Evolutionary conservation across 2,329 filamentous ascomycete genomes (phyloP).

Genomic region (Tolypocladium album): DNA sequence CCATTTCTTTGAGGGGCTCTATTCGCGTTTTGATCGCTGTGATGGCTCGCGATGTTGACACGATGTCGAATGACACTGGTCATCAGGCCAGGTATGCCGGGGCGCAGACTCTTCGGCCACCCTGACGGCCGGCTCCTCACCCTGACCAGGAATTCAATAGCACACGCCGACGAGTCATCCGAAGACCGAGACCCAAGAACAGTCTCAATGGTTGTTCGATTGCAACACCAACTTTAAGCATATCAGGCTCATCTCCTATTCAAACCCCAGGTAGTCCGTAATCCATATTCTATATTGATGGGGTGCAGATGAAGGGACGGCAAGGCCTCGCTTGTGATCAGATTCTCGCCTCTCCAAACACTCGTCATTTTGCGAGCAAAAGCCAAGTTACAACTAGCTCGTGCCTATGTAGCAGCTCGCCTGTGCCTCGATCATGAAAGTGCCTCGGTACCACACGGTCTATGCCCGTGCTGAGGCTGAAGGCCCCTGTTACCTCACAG

Average conservation of each 20-base stretch:
- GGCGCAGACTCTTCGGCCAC: not conserved
- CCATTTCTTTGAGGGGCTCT: not conserved
- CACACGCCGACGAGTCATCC: not conserved
- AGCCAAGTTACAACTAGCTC: not conserved
- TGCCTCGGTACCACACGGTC: not conserved
- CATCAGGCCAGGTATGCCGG: not conserved
- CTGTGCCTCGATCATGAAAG: not conserved
- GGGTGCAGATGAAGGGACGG: not conserved
- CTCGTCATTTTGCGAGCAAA: no score
- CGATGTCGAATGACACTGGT: not conserved
- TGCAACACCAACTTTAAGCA: not conserved
- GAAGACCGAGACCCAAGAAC: not conserved
- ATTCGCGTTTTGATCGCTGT: not conserved
- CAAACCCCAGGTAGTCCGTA: no score
- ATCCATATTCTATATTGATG: not conserved
- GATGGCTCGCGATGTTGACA: no score
- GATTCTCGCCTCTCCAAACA: not conserved
- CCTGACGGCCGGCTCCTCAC: not conserved
- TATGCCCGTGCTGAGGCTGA: not conserved
- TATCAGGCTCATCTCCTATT: no score
- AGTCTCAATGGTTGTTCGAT: not conserved
- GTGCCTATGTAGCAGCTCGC: not conserved
- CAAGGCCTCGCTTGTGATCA: no score
- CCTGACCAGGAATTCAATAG: no score
- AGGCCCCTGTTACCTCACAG: not conserved